Evolutionary conservation across 306 rosid genomes (phyloP).

Genomic region (Quillaja saponaria): DNA sequence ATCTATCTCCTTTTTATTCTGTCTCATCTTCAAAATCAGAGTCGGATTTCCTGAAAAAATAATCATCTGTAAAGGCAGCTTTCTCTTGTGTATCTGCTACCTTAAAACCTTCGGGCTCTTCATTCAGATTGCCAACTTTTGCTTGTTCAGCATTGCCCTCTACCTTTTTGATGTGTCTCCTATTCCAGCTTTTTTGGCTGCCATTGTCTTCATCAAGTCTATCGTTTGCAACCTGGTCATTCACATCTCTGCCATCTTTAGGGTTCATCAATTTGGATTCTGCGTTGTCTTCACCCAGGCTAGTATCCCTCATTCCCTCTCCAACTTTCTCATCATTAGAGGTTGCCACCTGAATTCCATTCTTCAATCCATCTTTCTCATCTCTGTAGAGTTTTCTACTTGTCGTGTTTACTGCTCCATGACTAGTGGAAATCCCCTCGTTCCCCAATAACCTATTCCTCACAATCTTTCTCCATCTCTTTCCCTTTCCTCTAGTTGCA

Average conservation of each 20-base stretch:
- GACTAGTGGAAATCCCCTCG: slow-evolving; percentile 27
- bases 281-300: slow-evolving; percentile 19
- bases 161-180: slow-evolving; percentile 25
- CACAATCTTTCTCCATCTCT: slow-evolving; percentile 45
- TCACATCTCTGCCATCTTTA: slow-evolving; percentile 29
- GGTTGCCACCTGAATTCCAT: slow-evolving; percentile 23
- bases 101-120: slow-evolving; percentile 25
- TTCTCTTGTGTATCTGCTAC: slow-evolving; percentile 26
- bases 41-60: slow-evolving; percentile 29
- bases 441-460: slow-evolving; percentile 38
- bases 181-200: slow-evolving; percentile 34
- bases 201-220: slow-evolving; percentile 10
- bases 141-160: slow-evolving; percentile 25
- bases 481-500: slow-evolving; percentile 37
- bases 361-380: slow-evolving; percentile 25
- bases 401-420: slow-evolving; percentile 27
- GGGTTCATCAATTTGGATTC: slow-evolving; percentile 16
- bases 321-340: slow-evolving; percentile 5
- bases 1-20: slow-evolving; percentile 52
- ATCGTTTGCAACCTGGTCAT: slow-evolving; percentile 22
- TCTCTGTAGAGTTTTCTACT: slow-evolving; percentile 33
- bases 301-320: slow-evolving; percentile 1
- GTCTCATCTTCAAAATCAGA: slow-evolving; percentile 41
- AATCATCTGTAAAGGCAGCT: slow-evolving; percentile 18
- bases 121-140: slow-evolving; percentile 10